Percentiles rank a stretch among this genome's conserved stretches.
Evolutionary conservation across 2,329 filamentous ascomycete genomes (phyloP).

Genomic region (Didymella arachidicola): DNA sequence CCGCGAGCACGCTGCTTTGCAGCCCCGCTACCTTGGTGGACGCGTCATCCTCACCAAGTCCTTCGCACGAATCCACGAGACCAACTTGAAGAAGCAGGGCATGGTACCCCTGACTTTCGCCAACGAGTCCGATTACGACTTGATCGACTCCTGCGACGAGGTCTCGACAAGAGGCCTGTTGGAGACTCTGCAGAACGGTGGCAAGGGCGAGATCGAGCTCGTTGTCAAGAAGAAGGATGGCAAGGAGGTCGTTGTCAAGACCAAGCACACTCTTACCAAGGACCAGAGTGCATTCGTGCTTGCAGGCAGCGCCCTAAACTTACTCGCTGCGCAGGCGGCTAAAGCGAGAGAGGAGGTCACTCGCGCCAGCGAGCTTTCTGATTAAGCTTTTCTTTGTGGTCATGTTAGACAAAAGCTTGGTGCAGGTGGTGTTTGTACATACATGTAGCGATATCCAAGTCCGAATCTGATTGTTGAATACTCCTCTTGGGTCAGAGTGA

Average conservation of each 20-base stretch:
- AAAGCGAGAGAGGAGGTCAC: conserved; percentile 49
- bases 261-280: conserved; percentile 86
- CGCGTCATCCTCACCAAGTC: conserved; percentile 84
- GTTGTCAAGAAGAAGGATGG: conserved; percentile 61
- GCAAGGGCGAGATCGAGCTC: conserved; percentile 79
- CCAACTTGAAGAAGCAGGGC: conserved; percentile 96
- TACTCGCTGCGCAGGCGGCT: conserved; percentile 72
- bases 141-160: conserved; percentile 81
- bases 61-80: conserved; percentile 93
- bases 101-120: conserved; percentile 93
- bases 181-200: conserved; percentile 79
- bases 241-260: conserved; percentile 72
- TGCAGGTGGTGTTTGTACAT: conserved; percentile 20
- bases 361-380: conserved; percentile 48
- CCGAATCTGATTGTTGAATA: neutral
- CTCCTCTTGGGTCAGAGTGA: too few species aligned
- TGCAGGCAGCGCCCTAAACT: conserved; percentile 90
- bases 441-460: conserved; percentile 16
- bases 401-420: conserved; percentile 11
- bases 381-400: conserved; percentile 35
- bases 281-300: conserved; percentile 94
- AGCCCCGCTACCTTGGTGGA: conserved; percentile 89
- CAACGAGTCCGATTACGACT: conserved; percentile 86
- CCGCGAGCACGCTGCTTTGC: conserved; percentile 86
- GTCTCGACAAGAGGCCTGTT: conserved; percentile 84